Conservation (phyloP, 2,329 filamentous ascomycete species). For the Venturia asperata region DNA sequence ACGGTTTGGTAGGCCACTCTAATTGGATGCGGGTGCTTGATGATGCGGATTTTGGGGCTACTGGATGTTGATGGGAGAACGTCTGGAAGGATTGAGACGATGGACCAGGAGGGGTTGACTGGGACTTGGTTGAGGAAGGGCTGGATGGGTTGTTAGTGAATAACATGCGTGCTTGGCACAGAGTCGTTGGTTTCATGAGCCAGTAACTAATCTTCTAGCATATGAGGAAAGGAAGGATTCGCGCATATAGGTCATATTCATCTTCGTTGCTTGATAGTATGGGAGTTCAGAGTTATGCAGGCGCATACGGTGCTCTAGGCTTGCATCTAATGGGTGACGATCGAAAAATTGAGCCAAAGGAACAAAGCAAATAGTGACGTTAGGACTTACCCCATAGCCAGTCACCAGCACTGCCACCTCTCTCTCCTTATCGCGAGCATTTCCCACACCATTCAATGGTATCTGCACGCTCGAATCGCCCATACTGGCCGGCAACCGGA, state of each 20-base stretch:
- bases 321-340: neutral
- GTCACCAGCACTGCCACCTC: constrained; percentile 18
- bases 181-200: too few relatives aligned
- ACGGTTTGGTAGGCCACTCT: constrained; percentile 33
- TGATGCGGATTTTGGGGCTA: constrained; percentile 30
- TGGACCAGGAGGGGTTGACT: constrained; percentile 33
- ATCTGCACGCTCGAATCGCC: constrained; percentile 1
- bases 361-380: neutral
- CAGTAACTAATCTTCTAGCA: neutral
- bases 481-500: neutral
- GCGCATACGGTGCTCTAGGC: too few relatives aligned
- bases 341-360: neutral
- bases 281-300: neutral
- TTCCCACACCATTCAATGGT: neutral
- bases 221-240: neutral
- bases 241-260: neutral
- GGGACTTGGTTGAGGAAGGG: constrained; percentile 31
- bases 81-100: constrained; percentile 32
- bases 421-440: neutral
- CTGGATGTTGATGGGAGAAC: constrained; percentile 26
- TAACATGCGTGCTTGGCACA: neutral
- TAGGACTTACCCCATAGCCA: constrained; percentile 17
- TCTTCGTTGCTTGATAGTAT: neutral
- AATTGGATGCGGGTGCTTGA: constrained; percentile 30
- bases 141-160: constrained; percentile 20